Evolutionary conservation across 108 stramenopile genomes (phyloP).

Genomic region (Cylindrotheca closterium): DNA sequence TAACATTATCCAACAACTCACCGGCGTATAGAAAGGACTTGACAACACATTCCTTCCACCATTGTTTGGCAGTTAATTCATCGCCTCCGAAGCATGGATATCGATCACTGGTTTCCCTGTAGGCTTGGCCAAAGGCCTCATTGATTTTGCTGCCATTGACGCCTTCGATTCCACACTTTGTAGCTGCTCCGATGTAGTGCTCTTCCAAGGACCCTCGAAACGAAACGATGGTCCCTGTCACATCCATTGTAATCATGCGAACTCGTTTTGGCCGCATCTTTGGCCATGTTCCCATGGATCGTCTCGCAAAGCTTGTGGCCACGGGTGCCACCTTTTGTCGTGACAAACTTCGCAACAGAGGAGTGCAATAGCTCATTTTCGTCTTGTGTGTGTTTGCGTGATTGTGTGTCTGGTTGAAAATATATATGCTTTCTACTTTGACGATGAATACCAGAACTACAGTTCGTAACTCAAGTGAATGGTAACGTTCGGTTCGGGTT

Average conservation of each 20-base stretch:
- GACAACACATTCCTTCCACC: conserved; percentile 53
- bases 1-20: no score
- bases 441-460: no score
- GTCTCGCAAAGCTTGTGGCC: conserved; percentile 1
- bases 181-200: conserved; percentile 66
- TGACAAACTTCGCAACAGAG: no score
- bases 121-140: conserved; percentile 28
- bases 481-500: no score
- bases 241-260: conserved; percentile 67
- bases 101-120: conserved; percentile 44
- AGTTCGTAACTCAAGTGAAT: no score
- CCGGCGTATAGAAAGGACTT: conserved; percentile 33
- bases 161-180: conserved; percentile 47
- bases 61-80: conserved; percentile 61
- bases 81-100: conserved; percentile 69
- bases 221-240: conserved; percentile 69
- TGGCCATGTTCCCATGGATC: conserved; percentile 45
- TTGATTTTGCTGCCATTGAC: conserved; percentile 25
- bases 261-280: conserved; percentile 50
- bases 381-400: no score
- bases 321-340: background rate
- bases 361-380: no score
- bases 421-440: no score
- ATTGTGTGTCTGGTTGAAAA: no score
- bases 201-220: conserved; percentile 64